phyloP scores from a whole-genome alignment of 331 rosid genomes.

The Stylosanthes scabra region DNA sequence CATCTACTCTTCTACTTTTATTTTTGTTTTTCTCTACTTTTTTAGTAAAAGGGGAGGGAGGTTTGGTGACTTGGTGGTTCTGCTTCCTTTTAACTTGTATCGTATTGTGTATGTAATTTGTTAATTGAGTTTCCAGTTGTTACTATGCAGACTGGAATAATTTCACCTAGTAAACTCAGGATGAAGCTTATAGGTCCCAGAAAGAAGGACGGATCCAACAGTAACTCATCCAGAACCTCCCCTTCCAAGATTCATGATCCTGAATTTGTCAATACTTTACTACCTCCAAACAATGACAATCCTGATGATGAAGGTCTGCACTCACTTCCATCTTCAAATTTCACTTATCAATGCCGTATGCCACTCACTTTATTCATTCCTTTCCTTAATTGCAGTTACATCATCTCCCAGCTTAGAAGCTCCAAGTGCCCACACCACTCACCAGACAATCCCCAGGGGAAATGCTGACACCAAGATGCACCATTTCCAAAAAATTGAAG shows the following conservation, averaged over 20 bases:
- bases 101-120: slow-evolving; percentile 28
- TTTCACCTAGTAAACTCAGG: slow-evolving; percentile 94
- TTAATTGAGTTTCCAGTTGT: not conserved
- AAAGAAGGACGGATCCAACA: slow-evolving; percentile 88
- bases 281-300: slow-evolving; percentile 52
- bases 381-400: slow-evolving; percentile 55
- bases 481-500: slow-evolving; percentile 63
- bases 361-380: too few species aligned
- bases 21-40: not conserved
- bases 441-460: slow-evolving; percentile 56
- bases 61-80: too few species aligned
- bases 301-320: slow-evolving; percentile 76
- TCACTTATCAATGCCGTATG: too few species aligned
- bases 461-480: slow-evolving; percentile 52
- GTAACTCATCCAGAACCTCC: slow-evolving; percentile 92
- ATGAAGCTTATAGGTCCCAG: slow-evolving; percentile 86
- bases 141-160: slow-evolving; percentile 75
- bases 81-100: not conserved
- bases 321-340: not conserved
- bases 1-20: not conserved
- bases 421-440: slow-evolving; percentile 44
- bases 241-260: slow-evolving; percentile 81
- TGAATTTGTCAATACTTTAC: slow-evolving; percentile 76
- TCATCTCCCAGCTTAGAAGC: slow-evolving; percentile 69
- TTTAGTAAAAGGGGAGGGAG: too few species aligned